These are phyloP conservation scores for Cladophialophora carrionii DNA, from an alignment of 2,329 filamentous ascomycete species.

Conservation along the genomic window DNA sequence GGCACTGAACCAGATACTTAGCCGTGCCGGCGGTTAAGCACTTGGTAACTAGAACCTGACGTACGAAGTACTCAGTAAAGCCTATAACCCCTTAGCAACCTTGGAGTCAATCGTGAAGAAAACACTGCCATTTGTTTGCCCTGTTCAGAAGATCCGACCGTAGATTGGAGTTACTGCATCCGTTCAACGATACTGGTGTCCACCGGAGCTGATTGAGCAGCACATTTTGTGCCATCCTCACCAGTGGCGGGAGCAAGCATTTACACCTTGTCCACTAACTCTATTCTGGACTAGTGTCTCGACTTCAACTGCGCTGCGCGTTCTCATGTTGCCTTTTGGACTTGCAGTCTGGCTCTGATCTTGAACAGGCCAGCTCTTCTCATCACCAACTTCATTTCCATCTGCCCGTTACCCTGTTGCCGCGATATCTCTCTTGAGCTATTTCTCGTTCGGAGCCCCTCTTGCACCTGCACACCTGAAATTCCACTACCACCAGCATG, in stretches of 20 bases:
- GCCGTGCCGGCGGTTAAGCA: neutral
- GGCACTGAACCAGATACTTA: neutral
- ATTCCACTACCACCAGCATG: conserved; percentile 58
- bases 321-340: conserved; percentile 4
- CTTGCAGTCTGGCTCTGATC: neutral
- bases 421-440: neutral
- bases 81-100: neutral
- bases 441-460: neutral
- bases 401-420: neutral
- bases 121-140: neutral
- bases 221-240: neutral
- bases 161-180: neutral
- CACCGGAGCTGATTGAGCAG: neutral
- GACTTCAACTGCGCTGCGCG: neutral
- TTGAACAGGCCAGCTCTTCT: neutral
- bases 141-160: neutral
- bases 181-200: neutral
- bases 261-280: neutral
- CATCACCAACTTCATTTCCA: neutral
- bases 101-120: neutral
- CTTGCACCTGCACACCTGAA: neutral
- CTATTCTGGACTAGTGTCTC: conserved; percentile 3
- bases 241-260: too few relatives aligned
- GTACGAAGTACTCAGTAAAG: neutral
- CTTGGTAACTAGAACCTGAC: neutral